Evolutionary conservation across 768 basidiomycete species (phyloP).

Genomic region (Lactifluus hygrophoroides): DNA sequence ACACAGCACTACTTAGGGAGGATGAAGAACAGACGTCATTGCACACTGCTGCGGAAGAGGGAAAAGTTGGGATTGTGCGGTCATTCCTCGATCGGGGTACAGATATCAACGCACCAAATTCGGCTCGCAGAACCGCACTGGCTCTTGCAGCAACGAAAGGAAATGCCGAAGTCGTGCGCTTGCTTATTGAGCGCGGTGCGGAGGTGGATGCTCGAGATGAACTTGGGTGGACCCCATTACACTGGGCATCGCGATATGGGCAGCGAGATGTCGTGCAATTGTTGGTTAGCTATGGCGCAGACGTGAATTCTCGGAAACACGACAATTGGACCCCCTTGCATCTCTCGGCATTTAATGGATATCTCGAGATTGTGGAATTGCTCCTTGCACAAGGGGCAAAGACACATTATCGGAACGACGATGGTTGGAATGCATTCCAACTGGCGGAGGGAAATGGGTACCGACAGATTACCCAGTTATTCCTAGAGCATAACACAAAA

Average conservation of each 20-base stretch:
- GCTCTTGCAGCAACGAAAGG: background rate
- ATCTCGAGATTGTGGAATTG: no score
- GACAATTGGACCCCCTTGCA: conserved; percentile 1
- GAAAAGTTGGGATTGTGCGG: background rate
- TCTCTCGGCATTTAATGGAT: background rate
- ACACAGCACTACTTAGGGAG: no score
- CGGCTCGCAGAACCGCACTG: background rate
- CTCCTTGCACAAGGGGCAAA: background rate
- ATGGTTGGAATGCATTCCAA: background rate
- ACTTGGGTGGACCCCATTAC: background rate
- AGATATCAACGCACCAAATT: background rate
- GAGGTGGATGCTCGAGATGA: conserved; percentile 1
- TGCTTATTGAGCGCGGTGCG: background rate
- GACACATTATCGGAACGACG: background rate
- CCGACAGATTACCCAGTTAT: background rate
- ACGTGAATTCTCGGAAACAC: background rate
- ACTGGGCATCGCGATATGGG: background rate
- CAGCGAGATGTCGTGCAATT: background rate
- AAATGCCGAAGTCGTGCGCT: background rate
- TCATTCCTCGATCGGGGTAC: background rate
- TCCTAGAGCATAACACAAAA: background rate
- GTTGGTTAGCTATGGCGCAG: background rate
- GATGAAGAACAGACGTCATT: background rate
- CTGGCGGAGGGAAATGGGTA: background rate
- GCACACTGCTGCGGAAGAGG: background rate